Base-by-base conservation (phyloP, 2,329 filamentous ascomycete genomes). In the Fusarium anguioides region DNA sequence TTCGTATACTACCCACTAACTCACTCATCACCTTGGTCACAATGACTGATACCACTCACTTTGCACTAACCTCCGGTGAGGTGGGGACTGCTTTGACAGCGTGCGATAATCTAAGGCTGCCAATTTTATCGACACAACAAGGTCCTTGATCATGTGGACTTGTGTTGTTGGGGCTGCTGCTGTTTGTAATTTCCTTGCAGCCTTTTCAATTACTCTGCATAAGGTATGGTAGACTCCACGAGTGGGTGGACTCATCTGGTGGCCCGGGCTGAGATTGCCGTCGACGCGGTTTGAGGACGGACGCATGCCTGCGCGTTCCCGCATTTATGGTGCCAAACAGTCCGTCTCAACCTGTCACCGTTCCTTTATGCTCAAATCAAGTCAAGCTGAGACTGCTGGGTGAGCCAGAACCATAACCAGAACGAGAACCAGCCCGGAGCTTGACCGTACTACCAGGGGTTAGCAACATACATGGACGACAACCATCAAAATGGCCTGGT, bases 191-290 rank as follows among this genome's bases (percentile, higher is more conserved):
- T 65, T 66, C 65, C 65, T 63, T 67, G 61, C 42, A 65, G 39
- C 59, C 61, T 64, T 58, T 62, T 48, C 53, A 47, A 65, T 56
- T 61, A 54, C 27, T 60, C 31, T 35, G 50, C 29, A 60, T 62
- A 42, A 33, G 31, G 31, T n/a, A 33, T 33, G 31, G 33, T 17
- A 41, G 21, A 27, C 60, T 62, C 66, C 65, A 63, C 45, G 65
- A 51, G 54, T 51, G 47, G 58, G 49, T 47, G 42, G 57, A 29
- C 58, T 62, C 36, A 15, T 55, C 27, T 56, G 48, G 56, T 62
- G 67, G 64, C 31, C 65, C 64, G 71, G 71, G 71, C 71, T 73
- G 69, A 73, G 70, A 73, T 71, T 71, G 54, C 67, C 69, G 71
- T 72, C 71, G 71, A 55, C 51, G 67, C 59, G 45, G 69, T 73